Percentiles rank a stretch among this genome's conserved stretches.
Conservation (phyloP, 257 asterid species). For the Nicotiana noctiflora region DNA sequence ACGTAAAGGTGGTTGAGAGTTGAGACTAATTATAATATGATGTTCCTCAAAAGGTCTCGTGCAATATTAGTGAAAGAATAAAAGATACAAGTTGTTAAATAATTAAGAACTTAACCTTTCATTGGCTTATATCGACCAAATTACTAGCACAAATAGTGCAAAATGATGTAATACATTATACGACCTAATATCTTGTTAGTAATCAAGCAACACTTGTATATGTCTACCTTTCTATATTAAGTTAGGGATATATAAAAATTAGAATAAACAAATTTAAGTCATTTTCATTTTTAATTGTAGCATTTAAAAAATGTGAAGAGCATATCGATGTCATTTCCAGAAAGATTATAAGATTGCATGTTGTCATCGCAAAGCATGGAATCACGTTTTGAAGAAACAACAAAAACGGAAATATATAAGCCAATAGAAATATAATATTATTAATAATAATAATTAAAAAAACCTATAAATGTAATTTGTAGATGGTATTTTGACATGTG, state of each 20-base stretch:
- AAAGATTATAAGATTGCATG: not conserved
- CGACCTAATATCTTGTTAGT: not conserved
- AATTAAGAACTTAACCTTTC: not conserved
- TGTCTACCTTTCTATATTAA: not conserved
- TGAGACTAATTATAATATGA: not conserved
- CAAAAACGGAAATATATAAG: not conserved
- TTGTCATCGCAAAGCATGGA: not conserved
- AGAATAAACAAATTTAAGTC: not conserved
- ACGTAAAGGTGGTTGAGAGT: not conserved
- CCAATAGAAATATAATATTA: too few species aligned
- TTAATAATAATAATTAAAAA: too few species aligned
- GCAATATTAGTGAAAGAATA: not conserved
- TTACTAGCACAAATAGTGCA: not conserved
- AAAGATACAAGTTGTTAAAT: not conserved
- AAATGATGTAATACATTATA: not conserved
- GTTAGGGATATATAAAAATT: not conserved
- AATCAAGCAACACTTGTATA: constrained; percentile 1
- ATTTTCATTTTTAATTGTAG: not conserved
- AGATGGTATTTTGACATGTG: not conserved
- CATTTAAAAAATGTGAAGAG: not conserved
- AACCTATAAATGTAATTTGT: too few species aligned
- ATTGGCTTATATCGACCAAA: not conserved
- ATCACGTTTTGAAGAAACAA: not conserved
- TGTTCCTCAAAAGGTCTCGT: not conserved
- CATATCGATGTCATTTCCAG: not conserved